Percentiles rank a stretch among this genome's conserved stretches.
Conservation (phyloP, 2,329 filamentous ascomycete genomes). For the Colletotrichum graminicola region DNA sequence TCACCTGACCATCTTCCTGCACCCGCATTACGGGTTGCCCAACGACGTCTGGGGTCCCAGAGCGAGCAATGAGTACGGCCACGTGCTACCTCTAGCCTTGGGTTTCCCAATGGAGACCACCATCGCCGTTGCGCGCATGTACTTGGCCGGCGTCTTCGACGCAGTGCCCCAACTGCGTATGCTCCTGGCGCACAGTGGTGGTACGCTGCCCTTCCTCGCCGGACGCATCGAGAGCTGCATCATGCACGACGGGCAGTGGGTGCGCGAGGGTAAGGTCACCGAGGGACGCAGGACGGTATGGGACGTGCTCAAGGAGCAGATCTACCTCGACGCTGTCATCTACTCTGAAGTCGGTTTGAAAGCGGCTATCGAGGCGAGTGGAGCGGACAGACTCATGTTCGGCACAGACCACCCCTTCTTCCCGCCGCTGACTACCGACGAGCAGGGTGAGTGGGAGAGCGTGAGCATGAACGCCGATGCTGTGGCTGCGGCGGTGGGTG, state of each 20-base stretch:
- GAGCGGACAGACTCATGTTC: conserved; percentile 80
- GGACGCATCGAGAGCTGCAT: conserved; percentile 91
- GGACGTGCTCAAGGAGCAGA: conserved; percentile 75
- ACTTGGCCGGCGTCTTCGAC: conserved; percentile 88
- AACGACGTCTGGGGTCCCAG: conserved; percentile 82
- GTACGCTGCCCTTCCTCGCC: conserved; percentile 88
- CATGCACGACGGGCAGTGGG: conserved; percentile 82
- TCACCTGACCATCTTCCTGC: conserved; percentile 80
- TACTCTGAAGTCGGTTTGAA: conserved; percentile 81
- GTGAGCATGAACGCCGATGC: conserved; percentile 67
- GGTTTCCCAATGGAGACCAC: conserved; percentile 95
- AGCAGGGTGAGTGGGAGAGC: conserved; percentile 76
- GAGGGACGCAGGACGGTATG: conserved; percentile 63
- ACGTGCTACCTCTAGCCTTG: conserved; percentile 86
- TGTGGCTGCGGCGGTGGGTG: conserved; percentile 64
- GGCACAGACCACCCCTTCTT: conserved; percentile 90
- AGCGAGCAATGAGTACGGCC: conserved; percentile 78
- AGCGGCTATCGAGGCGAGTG: conserved; percentile 75
- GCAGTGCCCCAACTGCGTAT: conserved; percentile 76
- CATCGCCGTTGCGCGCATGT: conserved; percentile 89
- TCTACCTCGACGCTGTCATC: conserved; percentile 89
- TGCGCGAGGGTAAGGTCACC: conserved; percentile 69
- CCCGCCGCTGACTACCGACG: conserved; percentile 75
- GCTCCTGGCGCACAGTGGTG: conserved; percentile 88
- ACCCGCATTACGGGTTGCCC: conserved; percentile 92